Base-by-base conservation (phyloP, 139 green algal genomes). In the Tetraselmis striata region DNA sequence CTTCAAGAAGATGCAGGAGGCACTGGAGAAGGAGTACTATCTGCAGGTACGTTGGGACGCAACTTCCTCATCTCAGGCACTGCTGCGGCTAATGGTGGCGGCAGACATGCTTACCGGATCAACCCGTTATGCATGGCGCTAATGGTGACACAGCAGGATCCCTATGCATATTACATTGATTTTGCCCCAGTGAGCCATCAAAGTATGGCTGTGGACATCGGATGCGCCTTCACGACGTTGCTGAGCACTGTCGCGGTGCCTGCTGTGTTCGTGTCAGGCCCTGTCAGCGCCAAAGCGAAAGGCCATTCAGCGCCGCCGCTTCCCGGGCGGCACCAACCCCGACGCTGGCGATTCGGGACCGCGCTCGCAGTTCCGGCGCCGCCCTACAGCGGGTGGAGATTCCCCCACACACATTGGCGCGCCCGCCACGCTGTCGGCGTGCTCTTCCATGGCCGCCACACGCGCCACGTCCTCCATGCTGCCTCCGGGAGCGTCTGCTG, bases 1-100 rank as follows among this genome's bases (percentile, higher is more conserved):
- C 86, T 91, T 93, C 30, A 82, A 88, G 23, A 95, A 95, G 84
- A 91, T 95, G 78, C 88, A 93, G 81, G 85, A 91, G 2, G 84
- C 90, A 24, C 79, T 93, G 32, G 32, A 79, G 22, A 92, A 90
- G 83, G 88, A 86, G 75, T 1, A 29, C 22, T 1, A 23, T 28
- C 31, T 59, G 28, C 2, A 32, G 11, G 58, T 25, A 11, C 27
- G 28, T 1, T 75, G 5, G 11, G n/a, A n/a, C n/a, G n/a, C n/a
- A n/a, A n/a, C n/a, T n/a, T n/a, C n/a, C n/a, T n/a, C n/a, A n/a
- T n/a, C n/a, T n/a, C n/a, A n/a, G n/a, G n/a, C n/a, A n/a, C n/a
- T n/a, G n/a, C n/a, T n/a, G n/a, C n/a, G n/a, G n/a, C n/a, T n/a
- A n/a, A n/a, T n/a, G n/a, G n/a, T n/a, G n/a, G n/a, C n/a, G n/a